Evolutionary conservation across 768 basidiomycete species (phyloP).

Genomic region (Calvatia gigantea): DNA sequence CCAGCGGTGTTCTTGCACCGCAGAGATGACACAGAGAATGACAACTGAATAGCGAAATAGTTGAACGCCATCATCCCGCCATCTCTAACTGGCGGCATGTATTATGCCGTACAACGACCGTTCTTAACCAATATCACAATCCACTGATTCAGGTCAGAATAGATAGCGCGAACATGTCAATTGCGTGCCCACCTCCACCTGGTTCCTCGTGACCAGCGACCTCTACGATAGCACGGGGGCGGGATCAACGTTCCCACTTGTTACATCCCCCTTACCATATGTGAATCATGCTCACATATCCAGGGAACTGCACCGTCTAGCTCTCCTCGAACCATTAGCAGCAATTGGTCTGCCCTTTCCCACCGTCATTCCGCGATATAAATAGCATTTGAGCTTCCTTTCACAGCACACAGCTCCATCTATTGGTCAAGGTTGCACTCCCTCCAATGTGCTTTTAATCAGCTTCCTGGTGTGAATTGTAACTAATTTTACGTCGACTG

Average conservation of each 20-base stretch:
- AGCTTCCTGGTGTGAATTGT: background rate
- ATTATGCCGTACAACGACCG: background rate
- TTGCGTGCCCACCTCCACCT: no score
- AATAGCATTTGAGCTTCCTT: background rate
- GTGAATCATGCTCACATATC: no score
- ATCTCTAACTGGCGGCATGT: background rate
- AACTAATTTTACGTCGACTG: background rate
- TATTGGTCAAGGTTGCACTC: background rate
- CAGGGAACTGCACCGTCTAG: background rate
- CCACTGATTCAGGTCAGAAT: background rate
- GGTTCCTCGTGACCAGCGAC: no score
- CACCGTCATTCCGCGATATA: slow-evolving; percentile 8
- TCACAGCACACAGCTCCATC: background rate
- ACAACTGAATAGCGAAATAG: background rate
- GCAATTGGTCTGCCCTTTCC: background rate
- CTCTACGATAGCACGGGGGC: no score
- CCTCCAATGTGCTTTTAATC: background rate
- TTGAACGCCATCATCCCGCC: no score
- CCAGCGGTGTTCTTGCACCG: slow-evolving; percentile 20
- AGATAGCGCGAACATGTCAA: background rate
- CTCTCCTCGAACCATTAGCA: background rate
- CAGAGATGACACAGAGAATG: background rate
- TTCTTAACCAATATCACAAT: background rate
- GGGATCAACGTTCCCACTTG: no score
- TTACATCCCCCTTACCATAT: no score